Evolutionary conservation across 1,139 yeast genomes (phyloP), one percentile per base, ranked within the genome.

Genomic region (Saccharomyces hybrid): DNA sequence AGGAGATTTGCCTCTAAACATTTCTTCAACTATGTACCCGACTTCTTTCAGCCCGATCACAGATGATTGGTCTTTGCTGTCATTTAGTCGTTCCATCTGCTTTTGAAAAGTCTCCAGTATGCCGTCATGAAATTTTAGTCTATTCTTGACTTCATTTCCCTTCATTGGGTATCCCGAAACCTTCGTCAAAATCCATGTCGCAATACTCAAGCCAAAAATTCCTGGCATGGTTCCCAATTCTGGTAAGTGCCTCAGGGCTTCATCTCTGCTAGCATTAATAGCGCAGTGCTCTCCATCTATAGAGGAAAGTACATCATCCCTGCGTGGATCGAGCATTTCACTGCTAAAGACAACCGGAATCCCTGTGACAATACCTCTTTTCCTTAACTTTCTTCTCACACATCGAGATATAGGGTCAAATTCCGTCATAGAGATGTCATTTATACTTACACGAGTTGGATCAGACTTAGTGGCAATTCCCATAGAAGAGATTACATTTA

Each of bases 181-280:
- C 5, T 80, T 75, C 2, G 96, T 87, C 51, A 93, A 72, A 48
- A 93, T 75, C 71, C 88, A 85, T 0, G 97, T 86, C 2, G 97
- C 95, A 56, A 93, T 79, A 0, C 96, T 82, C 51, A 93, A 77
- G 1, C 99, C 99, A 74, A 93, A 93, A 73, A 91, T 86, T 7
- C 95, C 97, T 0, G 99, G 99, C 84, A 93, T 82, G 0, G 99
- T 89, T 1, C 99, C 98, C 59, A 93, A 74, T 0, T 93, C 99
- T 0, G 99, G 99, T 57, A 93, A 76, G 53, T 93, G 91, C 62
- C 99, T 79, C 4, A 91, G 97, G 61, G 99, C 79, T 75, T 93
- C 93, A 73, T 90, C 91, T 64, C 82, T 84, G 58, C 93, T 73
- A 1, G 97, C 95, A 54, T 96, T 83, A 52, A 93, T 76, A 69